Base-by-base conservation (phyloP, 2,329 filamentous ascomycete species). In the Setomelanomma holmii region DNA sequence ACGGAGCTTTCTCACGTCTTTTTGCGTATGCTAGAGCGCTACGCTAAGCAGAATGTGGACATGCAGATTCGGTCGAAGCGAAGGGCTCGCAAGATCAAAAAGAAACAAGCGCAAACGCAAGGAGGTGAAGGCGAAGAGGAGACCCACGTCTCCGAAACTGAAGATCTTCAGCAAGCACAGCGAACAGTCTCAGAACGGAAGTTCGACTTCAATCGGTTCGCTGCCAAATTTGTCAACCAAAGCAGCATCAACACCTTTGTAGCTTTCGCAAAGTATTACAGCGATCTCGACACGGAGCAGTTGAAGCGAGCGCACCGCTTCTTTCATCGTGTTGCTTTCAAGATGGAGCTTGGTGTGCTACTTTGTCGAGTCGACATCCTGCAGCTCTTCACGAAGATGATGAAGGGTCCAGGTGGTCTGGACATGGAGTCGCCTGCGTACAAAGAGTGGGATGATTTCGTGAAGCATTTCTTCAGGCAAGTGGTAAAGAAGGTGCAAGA, bases 1-100 rank as follows among this genome's bases (percentile, higher is more conserved):
- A 98, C 93, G 1, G 93, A 99, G 66, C 85, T 98, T 34, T 84
- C 90, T 0, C 92, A 98, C 68, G 91, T 96, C 46, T 98, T 97
- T 70, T 78, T 98, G 46, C 89, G 92, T 39, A 93, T 98, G 74
- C 78, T 99, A 20, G 95, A 99, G 75, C 85, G 86, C 5, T 99
- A 97, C 70, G 93, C 93, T 0, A 97, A 97, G 73, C 90, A 96
- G 68, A 98, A 99, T 64, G 86, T 89, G 5, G 92, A 98, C 67
- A 86, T 99, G 81, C 93, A 98, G 73, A 87, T 99, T 20, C 89
- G 93, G 45, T 96, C 92, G 1, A 87, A 89, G 55, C 86, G 89
- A 59, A 83, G 89, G 42, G 85, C 87, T 4, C 84, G 88, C 38
- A 86, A 83, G 65, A 95, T 91, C 77, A 89, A 89, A 74, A 88